These are phyloP conservation scores for Iberis pinnata DNA, from an alignment of 345 rosid genomes.

Conservation along the genomic window DNA sequence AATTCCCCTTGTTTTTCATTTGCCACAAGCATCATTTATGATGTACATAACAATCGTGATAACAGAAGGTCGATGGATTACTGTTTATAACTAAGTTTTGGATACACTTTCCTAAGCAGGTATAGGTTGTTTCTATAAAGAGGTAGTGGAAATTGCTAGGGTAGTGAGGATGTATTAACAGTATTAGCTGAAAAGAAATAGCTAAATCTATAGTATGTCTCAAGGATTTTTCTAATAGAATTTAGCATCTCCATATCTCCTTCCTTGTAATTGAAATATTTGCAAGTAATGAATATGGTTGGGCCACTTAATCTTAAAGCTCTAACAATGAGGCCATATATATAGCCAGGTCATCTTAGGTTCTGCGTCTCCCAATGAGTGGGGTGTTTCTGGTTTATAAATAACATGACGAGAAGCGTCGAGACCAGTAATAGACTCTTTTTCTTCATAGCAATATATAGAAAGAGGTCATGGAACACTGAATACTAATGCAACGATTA, in stretches of 20 bases:
- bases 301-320: not conserved
- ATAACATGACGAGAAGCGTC: too few species aligned
- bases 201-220: too few species aligned
- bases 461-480: too few species aligned
- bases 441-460: constrained; percentile 1
- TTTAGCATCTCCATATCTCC: not conserved
- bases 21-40: constrained; percentile 2
- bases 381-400: not conserved
- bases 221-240: too few species aligned
- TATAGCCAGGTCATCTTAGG: not conserved
- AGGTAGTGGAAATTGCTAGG: too few species aligned
- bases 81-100: not conserved
- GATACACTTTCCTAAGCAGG: too few species aligned
- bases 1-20: not conserved
- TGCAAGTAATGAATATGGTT: not conserved
- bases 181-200: too few species aligned
- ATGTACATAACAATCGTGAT: constrained; percentile 4
- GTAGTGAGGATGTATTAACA: too few species aligned
- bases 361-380: not conserved
- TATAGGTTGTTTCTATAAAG: too few species aligned
- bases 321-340: not conserved
- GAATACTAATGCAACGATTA: too few species aligned
- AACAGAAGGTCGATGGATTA: not conserved
- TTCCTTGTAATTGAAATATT: constrained; percentile 2
- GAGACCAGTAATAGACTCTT: not conserved